Percentiles rank a stretch among this genome's conserved stretches.
These are phyloP conservation scores for Litsea cubeba DNA, from an alignment of 164 flowering plant species.

Conservation along the genomic window DNA sequence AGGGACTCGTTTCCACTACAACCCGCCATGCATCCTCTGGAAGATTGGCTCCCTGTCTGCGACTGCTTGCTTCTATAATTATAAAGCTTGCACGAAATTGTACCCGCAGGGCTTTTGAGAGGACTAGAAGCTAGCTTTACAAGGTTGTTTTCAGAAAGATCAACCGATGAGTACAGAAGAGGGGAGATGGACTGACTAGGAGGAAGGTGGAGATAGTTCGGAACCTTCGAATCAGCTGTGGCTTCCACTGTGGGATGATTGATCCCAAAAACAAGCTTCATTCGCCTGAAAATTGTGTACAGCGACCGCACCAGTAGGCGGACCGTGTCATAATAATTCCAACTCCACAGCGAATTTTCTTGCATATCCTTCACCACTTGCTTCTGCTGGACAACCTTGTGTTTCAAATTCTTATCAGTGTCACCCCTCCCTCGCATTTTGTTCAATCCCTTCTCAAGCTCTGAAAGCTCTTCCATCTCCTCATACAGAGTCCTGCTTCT, in stretches of 20 bases:
- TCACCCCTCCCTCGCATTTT: slow-evolving; percentile 46
- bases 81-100: slow-evolving; percentile 43
- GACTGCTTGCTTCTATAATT: slow-evolving; percentile 23
- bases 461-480: slow-evolving; percentile 75
- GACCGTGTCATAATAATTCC: slow-evolving; percentile 60
- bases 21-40: slow-evolving; percentile 48
- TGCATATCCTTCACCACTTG: slow-evolving; percentile 65
- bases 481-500: slow-evolving; percentile 58
- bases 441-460: slow-evolving; percentile 62
- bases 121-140: slow-evolving; percentile 63
- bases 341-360: slow-evolving; percentile 68
- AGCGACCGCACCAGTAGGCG: slow-evolving; percentile 62
- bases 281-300: slow-evolving; percentile 60
- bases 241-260: slow-evolving; percentile 9
- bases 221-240: slow-evolving; percentile 14
- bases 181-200: slow-evolving; percentile 56
- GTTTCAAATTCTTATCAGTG: slow-evolving; percentile 37
- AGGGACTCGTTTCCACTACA: slow-evolving; percentile 26
- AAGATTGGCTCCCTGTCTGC: slow-evolving; percentile 47
- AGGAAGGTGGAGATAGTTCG: slow-evolving; percentile 30
- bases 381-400: slow-evolving; percentile 63
- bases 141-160: slow-evolving; percentile 42
- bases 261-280: slow-evolving; percentile 68
- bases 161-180: slow-evolving; percentile 43
- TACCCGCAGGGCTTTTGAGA: slow-evolving; percentile 21